A percentile compares a stretch with the other conserved stretches of the same genome.
Evolutionary conservation across 768 basidiomycete genomes (phyloP).

Genomic region (Leccinum olivaceopallidum): DNA sequence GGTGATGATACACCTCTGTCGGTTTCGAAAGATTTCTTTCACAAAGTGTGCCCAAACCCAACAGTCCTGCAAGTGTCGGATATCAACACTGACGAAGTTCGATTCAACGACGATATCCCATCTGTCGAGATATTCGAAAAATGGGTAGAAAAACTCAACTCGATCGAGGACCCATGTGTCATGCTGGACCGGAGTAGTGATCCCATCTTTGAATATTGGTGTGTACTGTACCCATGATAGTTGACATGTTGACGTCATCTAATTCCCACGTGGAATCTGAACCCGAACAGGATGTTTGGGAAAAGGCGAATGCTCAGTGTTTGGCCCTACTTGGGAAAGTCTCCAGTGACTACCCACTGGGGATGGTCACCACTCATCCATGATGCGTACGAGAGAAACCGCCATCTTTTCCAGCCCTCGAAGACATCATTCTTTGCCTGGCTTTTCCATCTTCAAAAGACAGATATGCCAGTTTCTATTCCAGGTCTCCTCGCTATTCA

Average conservation of each 20-base stretch:
- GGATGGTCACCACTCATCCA: conserved; percentile 39
- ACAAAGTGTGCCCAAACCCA: conserved; percentile 41
- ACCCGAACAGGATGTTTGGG: conserved; percentile 36
- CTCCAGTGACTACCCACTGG: conserved; percentile 38
- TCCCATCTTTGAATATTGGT: conserved; percentile 41
- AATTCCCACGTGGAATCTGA: not conserved
- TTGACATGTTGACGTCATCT: not conserved
- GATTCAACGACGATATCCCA: conserved; percentile 26
- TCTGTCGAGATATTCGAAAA: conserved; percentile 34
- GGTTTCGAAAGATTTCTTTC: conserved; percentile 38
- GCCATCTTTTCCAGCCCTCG: conserved; percentile 23
- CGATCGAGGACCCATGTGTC: conserved; percentile 41
- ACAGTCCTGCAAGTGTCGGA: conserved; percentile 33
- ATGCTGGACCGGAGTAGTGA: conserved; percentile 29
- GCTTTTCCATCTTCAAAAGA: not conserved
- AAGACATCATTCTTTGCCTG: not conserved
- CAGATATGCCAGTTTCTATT: conserved; percentile 22
- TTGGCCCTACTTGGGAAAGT: conserved; percentile 35
- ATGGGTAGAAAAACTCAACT: conserved; percentile 39
- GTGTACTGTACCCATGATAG: conserved; percentile 10
- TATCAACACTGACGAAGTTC: conserved; percentile 31
- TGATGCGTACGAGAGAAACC: conserved; percentile 34
- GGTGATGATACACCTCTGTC: conserved; percentile 36
- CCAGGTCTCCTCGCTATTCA: conserved; percentile 50
- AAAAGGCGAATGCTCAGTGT: conserved; percentile 34